Base-by-base conservation (phyloP, 1,139 yeast genomes). In the Kodamaea sp. region DNA sequence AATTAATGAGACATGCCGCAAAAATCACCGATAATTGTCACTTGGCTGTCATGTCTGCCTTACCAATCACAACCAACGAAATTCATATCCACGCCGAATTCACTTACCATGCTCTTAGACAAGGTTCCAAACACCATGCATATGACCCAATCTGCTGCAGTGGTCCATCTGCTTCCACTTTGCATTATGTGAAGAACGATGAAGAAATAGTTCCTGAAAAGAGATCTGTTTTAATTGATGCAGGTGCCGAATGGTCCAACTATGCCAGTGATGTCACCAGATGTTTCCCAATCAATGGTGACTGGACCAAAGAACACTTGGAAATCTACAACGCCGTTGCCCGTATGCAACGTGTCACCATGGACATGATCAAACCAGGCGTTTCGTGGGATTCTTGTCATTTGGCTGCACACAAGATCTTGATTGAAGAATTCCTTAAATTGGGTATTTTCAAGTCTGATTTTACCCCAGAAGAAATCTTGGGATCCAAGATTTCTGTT, bases 71-170 rank as follows among this genome's bases (percentile, higher is more conserved):
- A 60, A 73, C 77, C 27, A 84, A 84, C 46, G 98, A 92, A 63
- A 81, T 90, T 10, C 97, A 92, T 56, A 79, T 92, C 38, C 97
- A 92, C 56, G 97, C 97, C 2, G 97, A 90, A 58, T 92, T 92
- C 60, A 76, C 85, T 45, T 92, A 92, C 61, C 97, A 92, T 62
- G 87, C 96, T 2, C 75, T 87, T 49, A 81, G 97, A 53, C 97
- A 90, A 62, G 97, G 97, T 3, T 83, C 96, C 22, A 89, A 88
- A 62, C 67, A 77, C 53, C 88, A 83, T 61, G 81, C 96, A 8
- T 92, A 92, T 58, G 97, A 89, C 57, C 97, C 97, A 12, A 88
- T 92, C 44, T 90, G 97, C 61, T 90, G 97, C 55, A 77, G 96
- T 8, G 98, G 98, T 0, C 82, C 95, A 29, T 81, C 83, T 45